Evolutionary conservation across 768 basidiomycete species (phyloP).

Genomic region (Trametes cingulata): DNA sequence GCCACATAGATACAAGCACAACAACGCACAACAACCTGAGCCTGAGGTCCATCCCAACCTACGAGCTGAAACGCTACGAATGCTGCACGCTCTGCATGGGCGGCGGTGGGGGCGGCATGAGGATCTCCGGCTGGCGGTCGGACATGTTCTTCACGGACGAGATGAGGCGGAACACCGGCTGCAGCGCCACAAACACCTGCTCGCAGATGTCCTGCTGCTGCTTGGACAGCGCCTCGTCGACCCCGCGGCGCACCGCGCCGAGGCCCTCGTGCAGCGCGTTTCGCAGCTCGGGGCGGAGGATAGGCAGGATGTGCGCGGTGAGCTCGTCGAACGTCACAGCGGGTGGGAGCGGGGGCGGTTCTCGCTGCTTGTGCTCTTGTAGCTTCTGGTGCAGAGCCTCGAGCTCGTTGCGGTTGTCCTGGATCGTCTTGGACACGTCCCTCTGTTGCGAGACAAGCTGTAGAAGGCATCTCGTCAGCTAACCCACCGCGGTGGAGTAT

Average conservation of each 20-base stretch:
- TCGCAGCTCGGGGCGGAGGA: constrained; percentile 6
- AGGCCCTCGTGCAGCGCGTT: background rate
- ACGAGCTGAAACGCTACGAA: background rate
- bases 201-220: constrained; percentile 10
- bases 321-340: constrained; percentile 6
- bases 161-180: constrained; percentile 5
- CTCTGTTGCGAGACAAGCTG: background rate
- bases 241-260: constrained; percentile 1
- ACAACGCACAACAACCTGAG: no score
- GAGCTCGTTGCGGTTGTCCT: background rate
- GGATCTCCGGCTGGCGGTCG: constrained; percentile 6
- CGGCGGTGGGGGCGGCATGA: constrained; percentile 11
- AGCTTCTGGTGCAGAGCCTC: background rate
- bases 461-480: background rate
- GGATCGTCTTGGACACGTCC: background rate
- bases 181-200: constrained; percentile 4
- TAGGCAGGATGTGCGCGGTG: background rate
- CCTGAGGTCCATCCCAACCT: no score
- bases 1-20: background rate
- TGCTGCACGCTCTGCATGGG: constrained; percentile 14
- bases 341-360: constrained; percentile 9
- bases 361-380: background rate
- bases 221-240: constrained; percentile 3
- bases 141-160: background rate
- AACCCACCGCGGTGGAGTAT: background rate